Evolutionary conservation across 2,329 filamentous ascomycete genomes (phyloP), one percentile per base, ranked within the genome.

Genomic region (Fusarium chuoi): DNA sequence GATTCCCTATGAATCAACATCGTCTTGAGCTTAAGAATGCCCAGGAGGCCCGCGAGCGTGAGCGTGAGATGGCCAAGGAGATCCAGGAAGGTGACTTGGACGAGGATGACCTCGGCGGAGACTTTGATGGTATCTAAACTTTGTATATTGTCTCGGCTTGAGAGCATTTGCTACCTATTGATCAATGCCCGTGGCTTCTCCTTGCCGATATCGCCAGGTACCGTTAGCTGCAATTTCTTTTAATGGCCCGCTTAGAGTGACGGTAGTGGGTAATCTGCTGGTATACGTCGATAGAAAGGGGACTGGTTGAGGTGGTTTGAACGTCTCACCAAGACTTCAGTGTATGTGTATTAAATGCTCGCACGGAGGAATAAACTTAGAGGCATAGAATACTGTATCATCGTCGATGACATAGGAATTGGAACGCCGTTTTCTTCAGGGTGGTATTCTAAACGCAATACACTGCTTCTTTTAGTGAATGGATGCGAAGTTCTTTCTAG

Each of bases 1-100:
- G 96, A 62, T 99, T 98, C 85, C 96, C 96, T 6, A 98, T 98
- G 96, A 98, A 99, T 86, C 96, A 98, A 84, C 96, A 99, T 84
- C 91, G 96, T 24, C 88, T 98, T 63, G 96, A 99, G 84, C 89
- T 99, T 63, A 98, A 98, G 89, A 98, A 97, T 79, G 96, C 96
- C 1, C 96, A 98, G 83, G 97, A 99, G 84, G 96, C 96, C n/a
- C 90, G 96, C 57, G 96, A 99, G 83, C 90, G 96, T 26, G 96
- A 99, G 87, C 90, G 96, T 24, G 96, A 99, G 85, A 91, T 99
- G 88, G 96, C 95, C 73, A 98, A 98, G 88, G 96, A 99, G 87
- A 98, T 99, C 81, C 94, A 98, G 84, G 96, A 98, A 76, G 96
- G 96, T 26, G 96, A 99, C 80, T 89, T 98, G 83, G 96, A 98